Percentiles rank a stretch among this genome's conserved stretches.
Conservation (phyloP, 192 early-diverging fungal genomes). For the Coemansia sp. region DNA sequence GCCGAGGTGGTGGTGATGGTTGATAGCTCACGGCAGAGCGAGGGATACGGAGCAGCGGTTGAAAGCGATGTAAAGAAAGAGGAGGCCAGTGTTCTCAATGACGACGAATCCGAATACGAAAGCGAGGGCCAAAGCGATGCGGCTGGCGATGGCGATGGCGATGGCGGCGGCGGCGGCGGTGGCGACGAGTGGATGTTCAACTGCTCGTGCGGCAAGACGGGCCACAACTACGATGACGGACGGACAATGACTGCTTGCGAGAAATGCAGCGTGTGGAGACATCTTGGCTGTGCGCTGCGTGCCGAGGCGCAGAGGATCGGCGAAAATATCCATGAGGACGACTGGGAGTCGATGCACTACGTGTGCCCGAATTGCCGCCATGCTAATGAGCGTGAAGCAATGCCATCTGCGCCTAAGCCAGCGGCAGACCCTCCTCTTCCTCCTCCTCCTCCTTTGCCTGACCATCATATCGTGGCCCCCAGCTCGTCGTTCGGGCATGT, state of each 20-base stretch:
- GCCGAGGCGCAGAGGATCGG: constrained; percentile 26
- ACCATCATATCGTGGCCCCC: too few relatives aligned
- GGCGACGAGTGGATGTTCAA: constrained; percentile 39
- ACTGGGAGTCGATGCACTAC: constrained; percentile 33
- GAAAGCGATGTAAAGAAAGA: not conserved
- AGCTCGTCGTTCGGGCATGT: not conserved
- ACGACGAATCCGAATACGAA: not conserved
- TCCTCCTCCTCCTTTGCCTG: too few relatives aligned
- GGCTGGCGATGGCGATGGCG: not conserved
- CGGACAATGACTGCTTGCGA: constrained; percentile 45
- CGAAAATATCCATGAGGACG: constrained; percentile 31
- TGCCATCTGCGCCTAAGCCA: not conserved
- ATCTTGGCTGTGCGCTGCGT: constrained; percentile 36
- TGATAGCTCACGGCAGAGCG: not conserved
- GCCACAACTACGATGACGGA: constrained; percentile 43
- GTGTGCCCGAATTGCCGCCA: constrained; percentile 20
- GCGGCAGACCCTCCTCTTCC: not conserved
- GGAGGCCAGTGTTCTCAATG: not conserved
- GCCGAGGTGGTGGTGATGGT: not conserved
- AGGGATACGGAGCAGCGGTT: not conserved
- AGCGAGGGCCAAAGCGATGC: not conserved
- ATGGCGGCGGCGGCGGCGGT: not conserved
- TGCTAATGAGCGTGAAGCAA: not conserved
- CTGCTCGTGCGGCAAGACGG: constrained; percentile 30
- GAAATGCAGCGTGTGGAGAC: constrained; percentile 28